Base-by-base conservation (phyloP, 306 rosid genomes). In the Potentilla sterilis region DNA sequence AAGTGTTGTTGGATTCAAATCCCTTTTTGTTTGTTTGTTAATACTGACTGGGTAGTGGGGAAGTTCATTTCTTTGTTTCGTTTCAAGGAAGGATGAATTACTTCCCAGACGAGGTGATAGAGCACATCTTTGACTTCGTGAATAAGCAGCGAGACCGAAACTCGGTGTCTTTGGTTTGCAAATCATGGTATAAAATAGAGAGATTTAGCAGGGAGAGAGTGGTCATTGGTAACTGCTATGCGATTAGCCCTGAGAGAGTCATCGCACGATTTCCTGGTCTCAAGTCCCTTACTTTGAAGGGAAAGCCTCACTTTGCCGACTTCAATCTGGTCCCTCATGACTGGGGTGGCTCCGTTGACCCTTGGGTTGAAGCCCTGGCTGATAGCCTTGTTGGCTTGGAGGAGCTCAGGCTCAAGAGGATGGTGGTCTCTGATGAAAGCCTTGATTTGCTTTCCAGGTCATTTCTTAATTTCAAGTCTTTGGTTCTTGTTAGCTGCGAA, bases 271-370 rank as follows among this genome's bases (percentile, higher is more conserved):
- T 95, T 72, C 97, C 92, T 2, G 85, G 79, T 40, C 67, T 95
- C 0, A 92, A 83, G 67, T 84, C 97, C 28, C 74, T 95, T 11
- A 90, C 96, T 81, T 76, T 95, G 78, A 95, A 95, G 66, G 99
- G 99, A 12, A 95, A 90, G 52, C 99, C 99, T 75, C 99, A 90
- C 88, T 95, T 95, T 71, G 97, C 97, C 0, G 98, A 95, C 86
- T 95, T 95, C 85, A 92, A 89, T 86, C 76, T 92, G 92, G 97
- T 95, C 24, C 98, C 97, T 28, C 63, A 81, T 54, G 96, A 79
- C 9, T 95, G 99, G 97, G 97, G 99, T 11, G 97, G 96, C 47
- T 88, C 72, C 69, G 79, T 90, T 64, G 24, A 70, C 62, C 97
- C 97, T 16, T 95, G 99, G 99, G 88, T 95, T 86, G 89, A 90